These are phyloP conservation scores for Fusarium fujikuroi DNA, from an alignment of 2,329 filamentous ascomycete genomes.

Conservation along the genomic window DNA sequence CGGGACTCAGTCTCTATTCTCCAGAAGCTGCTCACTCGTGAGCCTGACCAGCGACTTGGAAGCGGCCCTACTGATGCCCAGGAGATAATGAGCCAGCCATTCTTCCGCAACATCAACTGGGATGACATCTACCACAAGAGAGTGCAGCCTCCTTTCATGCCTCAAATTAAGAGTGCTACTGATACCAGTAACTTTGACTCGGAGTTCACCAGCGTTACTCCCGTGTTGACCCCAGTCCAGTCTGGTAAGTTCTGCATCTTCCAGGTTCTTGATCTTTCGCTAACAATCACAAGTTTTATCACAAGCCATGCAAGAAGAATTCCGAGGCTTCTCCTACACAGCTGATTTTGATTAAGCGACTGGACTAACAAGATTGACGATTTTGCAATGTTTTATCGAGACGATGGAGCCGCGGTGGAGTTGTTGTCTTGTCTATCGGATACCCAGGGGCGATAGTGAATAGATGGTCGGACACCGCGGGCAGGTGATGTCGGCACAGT, in stretches of 20 bases:
- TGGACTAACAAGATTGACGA: constrained; percentile 31
- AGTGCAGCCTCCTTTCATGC: constrained; percentile 87
- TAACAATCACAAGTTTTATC: constrained; percentile 76
- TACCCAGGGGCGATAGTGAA: constrained; percentile 45
- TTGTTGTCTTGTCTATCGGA: constrained; percentile 45
- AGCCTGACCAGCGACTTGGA: constrained; percentile 91
- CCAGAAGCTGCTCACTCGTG: constrained; percentile 94
- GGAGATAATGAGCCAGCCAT: constrained; percentile 98
- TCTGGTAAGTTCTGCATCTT: constrained; percentile 75
- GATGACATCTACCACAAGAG: constrained; percentile 98
- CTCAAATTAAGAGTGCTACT: constrained; percentile 88
- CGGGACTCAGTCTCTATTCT: constrained; percentile 97
- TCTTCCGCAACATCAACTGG: constrained; percentile 98
- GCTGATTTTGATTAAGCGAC: constrained; percentile 79
- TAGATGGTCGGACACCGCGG: constrained; percentile 39
- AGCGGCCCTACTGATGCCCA: constrained; percentile 97
- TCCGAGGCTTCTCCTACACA: constrained; percentile 98
- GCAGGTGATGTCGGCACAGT: constrained; percentile 35
- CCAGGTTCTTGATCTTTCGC: constrained; percentile 12
- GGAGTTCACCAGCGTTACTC: constrained; percentile 98
- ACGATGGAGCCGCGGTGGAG: constrained; percentile 41
- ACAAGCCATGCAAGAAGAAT: constrained; percentile 99
- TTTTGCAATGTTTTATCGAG: constrained; percentile 40
- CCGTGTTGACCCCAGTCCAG: constrained; percentile 95
- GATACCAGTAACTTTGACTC: constrained; percentile 99